Conservation (phyloP, 495 filamentous ascomycete species). For the Chaetomium tenue region DNA sequence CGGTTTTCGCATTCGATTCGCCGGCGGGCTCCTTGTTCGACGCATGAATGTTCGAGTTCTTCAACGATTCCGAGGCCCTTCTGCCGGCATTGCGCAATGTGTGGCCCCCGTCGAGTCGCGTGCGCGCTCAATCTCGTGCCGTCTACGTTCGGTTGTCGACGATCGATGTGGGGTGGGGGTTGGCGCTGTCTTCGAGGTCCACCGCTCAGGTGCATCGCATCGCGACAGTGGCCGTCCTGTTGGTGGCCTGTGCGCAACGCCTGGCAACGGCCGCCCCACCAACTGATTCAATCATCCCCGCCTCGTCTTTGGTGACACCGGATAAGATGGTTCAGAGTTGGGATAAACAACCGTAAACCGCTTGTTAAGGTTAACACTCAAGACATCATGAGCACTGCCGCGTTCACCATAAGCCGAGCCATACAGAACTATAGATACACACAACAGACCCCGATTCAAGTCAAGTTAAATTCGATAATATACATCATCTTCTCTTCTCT, state of each 20-base stretch:
- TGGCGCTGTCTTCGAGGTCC: neutral
- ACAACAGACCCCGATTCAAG: too few relatives aligned
- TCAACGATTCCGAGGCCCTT: neutral
- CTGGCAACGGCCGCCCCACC: constrained; percentile 12
- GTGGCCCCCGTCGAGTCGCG: constrained; percentile 12
- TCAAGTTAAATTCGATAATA: too few relatives aligned
- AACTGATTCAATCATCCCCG: neutral
- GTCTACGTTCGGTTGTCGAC: neutral
- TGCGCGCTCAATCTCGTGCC: neutral
- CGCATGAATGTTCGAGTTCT: constrained; percentile 17
- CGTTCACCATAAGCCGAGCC: too few relatives aligned
- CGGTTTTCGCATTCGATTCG: constrained; percentile 29
- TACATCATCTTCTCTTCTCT: too few relatives aligned
- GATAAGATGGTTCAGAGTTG: too few relatives aligned
- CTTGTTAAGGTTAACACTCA: too few relatives aligned
- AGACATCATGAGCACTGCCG: too few relatives aligned
- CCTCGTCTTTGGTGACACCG: too few relatives aligned
- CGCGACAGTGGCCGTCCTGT: neutral
- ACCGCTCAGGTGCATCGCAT: neutral
- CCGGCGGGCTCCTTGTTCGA: constrained; percentile 18
- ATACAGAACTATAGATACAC: too few relatives aligned
- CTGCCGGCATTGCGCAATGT: constrained; percentile 2
- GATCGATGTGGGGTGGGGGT: constrained; percentile 1
- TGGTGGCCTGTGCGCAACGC: constrained; percentile 7
- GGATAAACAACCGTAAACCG: too few relatives aligned